Base-by-base conservation (phyloP, 2,329 filamentous ascomycete species). In the Trichoderma guizhouense region DNA sequence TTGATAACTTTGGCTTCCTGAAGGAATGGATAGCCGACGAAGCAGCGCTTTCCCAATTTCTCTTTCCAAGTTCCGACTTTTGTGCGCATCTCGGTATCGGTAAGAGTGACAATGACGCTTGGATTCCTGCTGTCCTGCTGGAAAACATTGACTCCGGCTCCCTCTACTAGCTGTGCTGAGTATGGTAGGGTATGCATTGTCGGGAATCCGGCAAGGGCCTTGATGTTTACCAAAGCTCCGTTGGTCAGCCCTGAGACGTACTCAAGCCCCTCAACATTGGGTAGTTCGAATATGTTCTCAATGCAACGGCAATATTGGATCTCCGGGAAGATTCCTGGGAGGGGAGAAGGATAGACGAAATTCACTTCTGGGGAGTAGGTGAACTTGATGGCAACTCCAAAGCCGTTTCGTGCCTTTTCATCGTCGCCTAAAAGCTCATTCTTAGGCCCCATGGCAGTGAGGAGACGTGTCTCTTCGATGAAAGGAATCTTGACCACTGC, bases 401-500 rank as follows among this genome's bases (percentile, higher is more conserved):
- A 99, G 64, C 91, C 91, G 79, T 99, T 99, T 73, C 97, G 90
- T 18, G 87, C 85, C 79, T 91, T 92, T 80, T 99, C 94, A 1
- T 92, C 93, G 3, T 91, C 87, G 3, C 89, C 89, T n/a, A 99
- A 86, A 2, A 92, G 83, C 55, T 91, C 85, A 74, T 98, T 95
- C 79, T 92, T 94, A 7, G 94, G 91, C 18, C 87, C 91, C 93
- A 99, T 98, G 8, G 95, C 96, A 47, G 86, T 83, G 70, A 99
- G 86, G 3, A 99, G 85, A 30, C 96, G 90, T 77, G 92, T 90
- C 81, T 99, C 95, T 72, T 99, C 94, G 74, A 99, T 99, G 82
- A 99, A 99, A 0, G 96, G 96, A 78, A 99, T 99, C 82, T 98
- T 99, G 75, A 99, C 94, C 47, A 99, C 95, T 32, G 96, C 96